Evolutionary conservation across 2,329 filamentous ascomycete species (phyloP).

Genomic region (Colletotrichum sp.): DNA sequence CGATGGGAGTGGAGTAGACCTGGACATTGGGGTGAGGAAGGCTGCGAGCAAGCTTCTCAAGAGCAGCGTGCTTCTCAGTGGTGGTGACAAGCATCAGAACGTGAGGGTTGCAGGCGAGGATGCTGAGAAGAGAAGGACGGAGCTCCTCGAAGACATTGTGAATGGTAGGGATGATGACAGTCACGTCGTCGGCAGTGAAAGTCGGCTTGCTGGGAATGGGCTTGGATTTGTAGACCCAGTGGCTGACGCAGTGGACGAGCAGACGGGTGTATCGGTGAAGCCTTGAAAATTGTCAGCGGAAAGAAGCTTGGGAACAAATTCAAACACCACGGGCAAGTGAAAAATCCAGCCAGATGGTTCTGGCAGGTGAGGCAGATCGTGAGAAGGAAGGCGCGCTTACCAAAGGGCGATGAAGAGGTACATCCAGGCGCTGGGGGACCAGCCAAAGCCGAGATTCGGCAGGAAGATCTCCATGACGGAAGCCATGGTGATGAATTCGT

Average conservation of each 20-base stretch:
- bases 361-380: neutral
- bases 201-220: constrained; percentile 82
- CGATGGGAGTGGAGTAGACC: constrained; percentile 79
- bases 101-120: constrained; percentile 70
- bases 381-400: constrained; percentile 39
- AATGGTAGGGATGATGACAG: constrained; percentile 92
- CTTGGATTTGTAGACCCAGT: constrained; percentile 87
- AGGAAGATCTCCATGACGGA: constrained; percentile 16
- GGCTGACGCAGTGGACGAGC: constrained; percentile 83
- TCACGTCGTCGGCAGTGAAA: constrained; percentile 83
- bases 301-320: neutral
- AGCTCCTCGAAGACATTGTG: constrained; percentile 87
- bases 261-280: constrained; percentile 87
- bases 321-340: neutral
- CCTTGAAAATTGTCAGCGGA: constrained; percentile 50
- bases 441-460: constrained; percentile 15
- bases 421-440: constrained; percentile 21
- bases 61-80: constrained; percentile 73
- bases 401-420: constrained; percentile 38
- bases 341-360: neutral
- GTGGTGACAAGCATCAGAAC: constrained; percentile 89
- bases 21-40: constrained; percentile 67
- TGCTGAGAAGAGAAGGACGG: constrained; percentile 79
- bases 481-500: neutral
- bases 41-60: constrained; percentile 70